Base-by-base conservation (phyloP, 1,139 yeast genomes). In the Sugiyamaella grinbergsii region DNA sequence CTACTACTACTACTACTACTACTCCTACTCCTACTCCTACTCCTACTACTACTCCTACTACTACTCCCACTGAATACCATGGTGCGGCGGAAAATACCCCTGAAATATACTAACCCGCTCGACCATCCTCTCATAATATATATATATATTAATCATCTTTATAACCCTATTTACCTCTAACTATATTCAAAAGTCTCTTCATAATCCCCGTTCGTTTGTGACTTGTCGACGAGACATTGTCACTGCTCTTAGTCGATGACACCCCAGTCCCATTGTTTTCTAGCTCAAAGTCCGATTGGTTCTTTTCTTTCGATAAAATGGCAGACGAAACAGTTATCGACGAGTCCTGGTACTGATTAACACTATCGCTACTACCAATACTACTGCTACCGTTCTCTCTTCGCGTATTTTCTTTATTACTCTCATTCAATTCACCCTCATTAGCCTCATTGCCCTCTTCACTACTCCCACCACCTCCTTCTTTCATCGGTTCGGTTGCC, bases 11-110 rank as follows among this genome's bases (percentile, higher is more conserved):
- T n/a, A n/a, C n/a, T n/a, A n/a, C n/a, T n/a, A n/a, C n/a, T n/a
- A n/a, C n/a, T n/a, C n/a, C n/a, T n/a, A n/a, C n/a, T n/a, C n/a
- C n/a, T n/a, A n/a, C n/a, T n/a, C n/a, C n/a, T n/a, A n/a, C n/a
- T n/a, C n/a, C n/a, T n/a, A n/a, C n/a, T n/a, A n/a, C n/a, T n/a
- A n/a, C n/a, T n/a, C n/a, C n/a, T n/a, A n/a, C n/a, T n/a, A n/a
- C n/a, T n/a, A n/a, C n/a, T n/a, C n/a, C n/a, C n/a, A n/a, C n/a
- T n/a, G n/a, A n/a, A n/a, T n/a, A n/a, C n/a, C n/a, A n/a, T n/a
- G 23, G 37, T 6, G 22, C 37, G 37, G 37, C 37, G 31, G 13
- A 22, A 11, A 16, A 8, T 40, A 40, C 43, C 43, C 43, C 43
- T 40, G 43, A 40, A 18, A 40, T 40, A 29, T 28, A 40, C 43